Conservation (phyloP, 2,329 filamentous ascomycete genomes). For the Trematosphaeria pertusa region DNA sequence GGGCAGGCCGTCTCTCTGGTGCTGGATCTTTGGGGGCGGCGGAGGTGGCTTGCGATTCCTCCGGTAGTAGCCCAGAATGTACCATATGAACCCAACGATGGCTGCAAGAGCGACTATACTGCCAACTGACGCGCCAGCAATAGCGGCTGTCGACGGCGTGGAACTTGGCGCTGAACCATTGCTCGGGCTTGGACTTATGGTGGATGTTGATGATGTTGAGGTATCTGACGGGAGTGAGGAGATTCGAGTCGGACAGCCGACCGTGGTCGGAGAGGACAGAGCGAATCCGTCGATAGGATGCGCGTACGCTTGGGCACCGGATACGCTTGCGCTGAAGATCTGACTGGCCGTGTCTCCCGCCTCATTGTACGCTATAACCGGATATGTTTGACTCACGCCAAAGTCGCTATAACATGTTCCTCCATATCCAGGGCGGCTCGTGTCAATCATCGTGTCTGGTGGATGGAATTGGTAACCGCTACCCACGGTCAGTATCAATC, state of each 20-base stretch:
- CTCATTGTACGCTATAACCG: slow-evolving; percentile 25
- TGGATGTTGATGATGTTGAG: background rate
- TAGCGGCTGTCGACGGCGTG: slow-evolving; percentile 21
- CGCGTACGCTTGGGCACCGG: slow-evolving; percentile 29
- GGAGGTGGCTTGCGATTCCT: slow-evolving; percentile 5
- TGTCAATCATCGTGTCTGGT: slow-evolving; percentile 21
- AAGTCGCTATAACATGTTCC: slow-evolving; percentile 36
- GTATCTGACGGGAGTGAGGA: background rate
- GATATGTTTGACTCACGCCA: slow-evolving; percentile 18
- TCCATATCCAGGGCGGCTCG: slow-evolving; percentile 31
- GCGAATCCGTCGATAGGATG: slow-evolving; percentile 40
- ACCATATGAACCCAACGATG: slow-evolving; percentile 20
- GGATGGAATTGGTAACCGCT: slow-evolving; percentile 27
- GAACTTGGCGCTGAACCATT: background rate
- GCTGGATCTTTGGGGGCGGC: slow-evolving; percentile 11
- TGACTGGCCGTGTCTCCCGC: slow-evolving; percentile 18
- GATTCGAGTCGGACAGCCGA: slow-evolving; percentile 19
- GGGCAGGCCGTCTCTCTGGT: slow-evolving; percentile 8
- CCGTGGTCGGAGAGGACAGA: slow-evolving; percentile 8
- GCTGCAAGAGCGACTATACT: slow-evolving; percentile 22
- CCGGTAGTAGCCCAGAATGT: slow-evolving; percentile 19
- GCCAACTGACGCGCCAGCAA: slow-evolving; percentile 31
- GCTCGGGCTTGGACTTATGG: background rate
- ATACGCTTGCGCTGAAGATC: slow-evolving; percentile 11
- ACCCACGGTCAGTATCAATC: background rate